Evolutionary conservation across 2,329 filamentous ascomycete species (phyloP), one percentile per base, ranked within the genome.

Genomic region (Orbilia blumenaviensis): DNA sequence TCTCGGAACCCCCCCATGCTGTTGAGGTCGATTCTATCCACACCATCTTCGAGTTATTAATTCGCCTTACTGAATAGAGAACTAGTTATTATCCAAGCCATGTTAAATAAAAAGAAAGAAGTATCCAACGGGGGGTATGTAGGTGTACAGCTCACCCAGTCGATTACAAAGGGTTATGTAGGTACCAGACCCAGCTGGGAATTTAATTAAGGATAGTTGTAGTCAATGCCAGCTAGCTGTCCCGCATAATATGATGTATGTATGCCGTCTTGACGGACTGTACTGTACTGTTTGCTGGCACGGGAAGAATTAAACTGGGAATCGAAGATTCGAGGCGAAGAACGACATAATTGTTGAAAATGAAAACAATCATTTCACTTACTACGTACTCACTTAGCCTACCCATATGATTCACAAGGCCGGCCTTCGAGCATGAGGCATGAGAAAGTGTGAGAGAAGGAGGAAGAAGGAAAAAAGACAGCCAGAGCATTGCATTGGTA

Each of bases 281-380:
- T n/a, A n/a, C n/a, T n/a, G n/a, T n/a, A 36, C 23, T 44, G 58
- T 58, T 76, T 36, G 72, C 48, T 76, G 72, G 72, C 72, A 76
- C 72, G 72, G 72, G 64, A 68, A 52, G 58, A 18, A 21, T 9
- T 7, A 29, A 6, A 27, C 18, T 2, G n/a, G n/a, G n/a, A 8
- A 25, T 52, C 8, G 58, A 67, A 62, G 46, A 29, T 76, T 69
- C 60, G 64, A 76, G 72, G 72, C 72, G 72, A 68, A 41, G 34
- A 42, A 9, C n/a, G 29, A 50, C n/a, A n/a, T n/a, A n/a, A n/a
- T n/a, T n/a, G n/a, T n/a, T n/a, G 9, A 50, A 32, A 29, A 34
- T 34, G 25, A 5, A 32, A 21, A 29, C 36, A 50, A 9, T 25
- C 46, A 21, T 10, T 4, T 25, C 12, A 50, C n/a, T 50, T 14